Percentiles rank a stretch among this genome's conserved stretches.
These are phyloP conservation scores for Jasminum sambac DNA, from an alignment of 257 asterid genomes.

Conservation along the genomic window DNA sequence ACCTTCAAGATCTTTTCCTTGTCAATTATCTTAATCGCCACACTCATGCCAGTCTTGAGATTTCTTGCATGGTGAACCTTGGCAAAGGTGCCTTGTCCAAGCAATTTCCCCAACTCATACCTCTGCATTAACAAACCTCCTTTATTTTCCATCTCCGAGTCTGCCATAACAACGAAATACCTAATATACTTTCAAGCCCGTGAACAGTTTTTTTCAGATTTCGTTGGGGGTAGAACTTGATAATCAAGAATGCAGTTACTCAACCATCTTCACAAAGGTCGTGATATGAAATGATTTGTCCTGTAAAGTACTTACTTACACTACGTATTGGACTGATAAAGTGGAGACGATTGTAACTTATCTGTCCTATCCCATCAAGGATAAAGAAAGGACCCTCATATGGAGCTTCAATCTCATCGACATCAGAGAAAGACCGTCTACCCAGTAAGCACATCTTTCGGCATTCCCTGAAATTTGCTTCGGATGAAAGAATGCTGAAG, in stretches of 20 bases:
- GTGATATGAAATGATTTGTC: conserved; percentile 34
- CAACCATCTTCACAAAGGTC: conserved; percentile 68
- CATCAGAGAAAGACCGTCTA: conserved; percentile 38
- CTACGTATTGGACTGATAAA: conserved; percentile 22
- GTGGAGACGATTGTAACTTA: conserved; percentile 3
- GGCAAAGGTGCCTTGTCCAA: conserved; percentile 90
- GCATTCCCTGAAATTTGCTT: conserved; percentile 67
- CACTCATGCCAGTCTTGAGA: conserved; percentile 44
- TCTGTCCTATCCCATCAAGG: conserved; percentile 49
- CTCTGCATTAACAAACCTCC: conserved; percentile 53
- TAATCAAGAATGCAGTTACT: conserved; percentile 22
- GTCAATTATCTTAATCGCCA: conserved; percentile 74
- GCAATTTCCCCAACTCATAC: conserved; percentile 74
- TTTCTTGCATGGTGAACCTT: conserved; percentile 77
- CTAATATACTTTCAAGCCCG: conserved; percentile 16
- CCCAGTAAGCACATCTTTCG: conserved; percentile 69
- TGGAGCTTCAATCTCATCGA: conserved; percentile 39
- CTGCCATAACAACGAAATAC: neutral
- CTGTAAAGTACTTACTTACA: conserved; percentile 12
- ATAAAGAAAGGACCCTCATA: conserved; percentile 38
- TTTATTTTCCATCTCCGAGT: conserved; percentile 53
- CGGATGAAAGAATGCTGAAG: conserved; percentile 32
- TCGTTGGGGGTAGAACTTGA: neutral
- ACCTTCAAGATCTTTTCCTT: conserved; percentile 42
- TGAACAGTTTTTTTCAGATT: neutral